Base-by-base conservation (phyloP, 345 rosid species). In the Melaleuca quinquenervia region DNA sequence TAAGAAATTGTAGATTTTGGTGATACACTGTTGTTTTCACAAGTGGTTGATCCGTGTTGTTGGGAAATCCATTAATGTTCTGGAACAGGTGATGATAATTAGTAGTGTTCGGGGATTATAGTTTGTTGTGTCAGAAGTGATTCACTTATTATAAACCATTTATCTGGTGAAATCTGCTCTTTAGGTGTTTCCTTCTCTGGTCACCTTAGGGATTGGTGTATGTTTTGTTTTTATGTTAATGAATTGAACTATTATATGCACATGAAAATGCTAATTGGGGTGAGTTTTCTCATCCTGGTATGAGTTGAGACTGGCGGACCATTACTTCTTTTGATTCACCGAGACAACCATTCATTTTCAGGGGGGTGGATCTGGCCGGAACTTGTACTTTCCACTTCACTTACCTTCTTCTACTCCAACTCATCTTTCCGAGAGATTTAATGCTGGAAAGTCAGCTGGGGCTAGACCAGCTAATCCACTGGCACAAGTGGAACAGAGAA, bases 331-430 rank as follows among this genome's bases (percentile, higher is more conserved):
- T 82, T 56, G 15, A 62, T 27, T 24, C 78, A 82, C 76, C 8
- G 52, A 86, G 15, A 56, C 60, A 50, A 48, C 11, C 20, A 48
- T 78, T 80, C 29, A 50, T 27, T 78, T 90, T 88, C 92, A 95
- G 98, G 90, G 89, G 82, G 86, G 84, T 87, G 90, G 92, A 75
- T 60, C 82, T 56, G 95, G 93, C 87, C 89, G 91, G 82, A 91
- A 86, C 87, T 64, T 83, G 56, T 76, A 44, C 84, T 84, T 85
- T 52, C 93, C 90, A 27, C 90, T 26, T 75, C 88, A 84, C 82
- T 85, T 88, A 52, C 85, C 90, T 90, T 88, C 91, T 85, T 83
- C 94, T 27, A 83, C 88, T 58, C 76, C 90, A 53, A 82, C 84
- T 56, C 89, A 86, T 62, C 56, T 52, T 82, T 88, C 87, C 75